phyloP scores from a whole-genome alignment of 106 monocot species.

The Agapanthus africanus region DNA sequence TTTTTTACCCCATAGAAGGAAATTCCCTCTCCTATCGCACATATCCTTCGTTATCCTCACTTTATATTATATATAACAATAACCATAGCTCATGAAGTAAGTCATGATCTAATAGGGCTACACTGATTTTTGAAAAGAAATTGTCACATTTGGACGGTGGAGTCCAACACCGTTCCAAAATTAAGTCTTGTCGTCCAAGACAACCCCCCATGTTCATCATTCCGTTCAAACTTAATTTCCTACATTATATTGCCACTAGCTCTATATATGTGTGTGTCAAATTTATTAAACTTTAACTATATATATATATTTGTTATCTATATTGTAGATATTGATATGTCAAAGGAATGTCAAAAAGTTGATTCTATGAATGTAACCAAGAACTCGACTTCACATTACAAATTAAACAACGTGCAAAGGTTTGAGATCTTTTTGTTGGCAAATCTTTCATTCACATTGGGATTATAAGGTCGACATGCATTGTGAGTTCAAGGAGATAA shows the following conservation, averaged over 20 bases:
- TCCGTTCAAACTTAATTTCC: neutral
- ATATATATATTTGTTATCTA: neutral
- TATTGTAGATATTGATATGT: too few species aligned
- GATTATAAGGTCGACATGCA: neutral
- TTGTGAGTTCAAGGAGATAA: neutral
- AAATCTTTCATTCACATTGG: neutral
- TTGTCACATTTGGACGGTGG: slow-evolving; percentile 3
- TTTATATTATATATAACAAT: too few species aligned
- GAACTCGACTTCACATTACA: neutral
- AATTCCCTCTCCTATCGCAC: too few species aligned
- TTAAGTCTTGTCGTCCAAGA: neutral
- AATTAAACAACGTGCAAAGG: too few species aligned
- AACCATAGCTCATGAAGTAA: too few species aligned
- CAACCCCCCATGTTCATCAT: neutral
- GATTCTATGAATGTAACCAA: neutral
- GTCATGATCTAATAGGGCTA: too few species aligned
- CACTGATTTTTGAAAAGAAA: too few species aligned
- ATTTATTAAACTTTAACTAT: neutral
- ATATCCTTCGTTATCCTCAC: too few species aligned
- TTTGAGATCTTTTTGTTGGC: neutral
- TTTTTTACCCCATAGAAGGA: too few species aligned
- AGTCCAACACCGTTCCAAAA: neutral
- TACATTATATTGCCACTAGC: too few species aligned
- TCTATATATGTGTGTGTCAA: too few species aligned
- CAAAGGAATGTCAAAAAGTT: neutral